Conservation (phyloP, 2,329 filamentous ascomycete species). For the Talaromyces sp. region DNA sequence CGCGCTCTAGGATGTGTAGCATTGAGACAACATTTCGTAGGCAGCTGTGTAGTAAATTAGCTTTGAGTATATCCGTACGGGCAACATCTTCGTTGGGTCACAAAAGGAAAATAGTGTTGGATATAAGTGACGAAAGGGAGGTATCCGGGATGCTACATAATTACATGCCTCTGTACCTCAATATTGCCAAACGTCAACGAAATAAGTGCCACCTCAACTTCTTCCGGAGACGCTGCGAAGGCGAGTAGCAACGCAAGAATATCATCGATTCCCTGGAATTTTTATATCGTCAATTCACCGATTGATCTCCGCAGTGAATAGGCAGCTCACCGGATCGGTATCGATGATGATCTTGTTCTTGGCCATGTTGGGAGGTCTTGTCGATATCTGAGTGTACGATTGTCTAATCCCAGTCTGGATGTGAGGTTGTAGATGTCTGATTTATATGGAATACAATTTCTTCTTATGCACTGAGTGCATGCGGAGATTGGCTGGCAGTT, state of each 20-base stretch:
- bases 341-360: conserved; percentile 86
- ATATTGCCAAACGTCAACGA: conserved; percentile 95
- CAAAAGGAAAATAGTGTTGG: too few species aligned
- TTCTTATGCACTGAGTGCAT: neutral
- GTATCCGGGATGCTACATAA: neutral
- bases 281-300: neutral
- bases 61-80: neutral
- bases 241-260: conserved; percentile 83
- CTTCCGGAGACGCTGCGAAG: conserved; percentile 73
- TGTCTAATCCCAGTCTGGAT: neutral
- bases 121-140: too few species aligned
- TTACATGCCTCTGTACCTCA: conserved; percentile 67
- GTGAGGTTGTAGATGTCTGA: neutral
- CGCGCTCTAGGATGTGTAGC: conserved; percentile 88
- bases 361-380: conserved; percentile 31
- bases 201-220: conserved; percentile 79
- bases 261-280: conserved; percentile 72
- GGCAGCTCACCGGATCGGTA: conserved; percentile 72
- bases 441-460: neutral
- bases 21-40: conserved; percentile 83
- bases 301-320: neutral
- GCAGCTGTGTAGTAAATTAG: conserved; percentile 54
- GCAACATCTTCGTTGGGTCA: too few species aligned
- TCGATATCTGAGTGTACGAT: neutral
- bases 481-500: neutral